Percentiles rank a stretch among this genome's conserved stretches.
phyloP scores from a whole-genome alignment of 306 rosid species.

The Castanopsis chinensis region DNA sequence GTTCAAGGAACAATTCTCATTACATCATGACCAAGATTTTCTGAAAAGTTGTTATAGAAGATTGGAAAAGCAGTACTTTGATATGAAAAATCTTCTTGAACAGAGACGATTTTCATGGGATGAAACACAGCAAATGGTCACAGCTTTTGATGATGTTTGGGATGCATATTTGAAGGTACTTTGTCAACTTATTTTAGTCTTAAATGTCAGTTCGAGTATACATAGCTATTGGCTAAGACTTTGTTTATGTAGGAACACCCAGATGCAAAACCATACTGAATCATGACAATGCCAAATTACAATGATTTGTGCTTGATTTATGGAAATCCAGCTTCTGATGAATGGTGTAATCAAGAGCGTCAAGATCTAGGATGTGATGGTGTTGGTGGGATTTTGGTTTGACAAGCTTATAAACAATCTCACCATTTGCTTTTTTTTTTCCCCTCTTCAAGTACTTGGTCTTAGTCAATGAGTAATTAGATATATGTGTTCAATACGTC shows the following conservation, averaged over 20 bases:
- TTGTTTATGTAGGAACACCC: conserved; percentile 45
- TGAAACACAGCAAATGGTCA: conserved; percentile 43
- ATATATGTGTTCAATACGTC: neutral
- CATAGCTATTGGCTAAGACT: conserved; percentile 14
- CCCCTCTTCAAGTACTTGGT: neutral
- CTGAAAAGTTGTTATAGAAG: neutral
- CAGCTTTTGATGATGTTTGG: conserved; percentile 49
- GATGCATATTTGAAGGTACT: conserved; percentile 49
- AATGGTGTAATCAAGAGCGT: conserved; percentile 13
- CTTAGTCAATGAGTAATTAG: neutral
- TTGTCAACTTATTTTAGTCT: conserved; percentile 19
- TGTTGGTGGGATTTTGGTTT: conserved; percentile 26
- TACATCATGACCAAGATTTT: neutral
- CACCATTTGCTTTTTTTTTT: neutral
- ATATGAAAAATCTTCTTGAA: conserved; percentile 42
- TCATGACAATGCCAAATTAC: conserved; percentile 40
- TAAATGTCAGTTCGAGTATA: neutral
- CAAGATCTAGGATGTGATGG: conserved; percentile 22
- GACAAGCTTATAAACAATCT: neutral
- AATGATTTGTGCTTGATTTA: conserved; percentile 54
- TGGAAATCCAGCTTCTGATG: conserved; percentile 38
- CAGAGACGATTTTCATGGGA: conserved; percentile 55
- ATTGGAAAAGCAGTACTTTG: conserved; percentile 1
- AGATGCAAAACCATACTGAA: conserved; percentile 39
- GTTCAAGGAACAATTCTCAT: neutral